Evolutionary conservation across 2,329 filamentous ascomycete genomes (phyloP).

Genomic region (Neopestalotiopsis rosae): DNA sequence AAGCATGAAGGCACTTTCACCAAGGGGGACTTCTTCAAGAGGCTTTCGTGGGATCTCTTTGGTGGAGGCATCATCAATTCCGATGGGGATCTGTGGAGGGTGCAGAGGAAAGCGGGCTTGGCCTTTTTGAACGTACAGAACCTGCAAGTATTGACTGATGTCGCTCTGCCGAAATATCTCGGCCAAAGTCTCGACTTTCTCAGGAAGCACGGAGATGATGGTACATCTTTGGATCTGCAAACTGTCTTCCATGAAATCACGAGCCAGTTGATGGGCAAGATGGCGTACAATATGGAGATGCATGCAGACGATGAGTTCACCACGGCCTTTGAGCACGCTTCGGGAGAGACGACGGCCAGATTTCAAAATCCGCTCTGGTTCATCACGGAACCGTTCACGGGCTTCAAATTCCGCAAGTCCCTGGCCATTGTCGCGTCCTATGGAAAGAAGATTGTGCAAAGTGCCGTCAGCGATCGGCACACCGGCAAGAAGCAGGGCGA

Average conservation of each 20-base stretch:
- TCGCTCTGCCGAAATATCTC: conserved; percentile 61
- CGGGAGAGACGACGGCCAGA: conserved; percentile 62
- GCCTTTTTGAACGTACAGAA: conserved; percentile 64
- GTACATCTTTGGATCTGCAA: conserved; percentile 57
- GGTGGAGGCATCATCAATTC: conserved; percentile 71
- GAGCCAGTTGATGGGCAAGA: conserved; percentile 69
- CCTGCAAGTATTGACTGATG: conserved; percentile 60
- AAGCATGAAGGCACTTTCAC: conserved; percentile 64
- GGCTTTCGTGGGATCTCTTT: conserved; percentile 66
- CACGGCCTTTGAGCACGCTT: conserved; percentile 66
- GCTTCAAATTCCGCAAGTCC: conserved; percentile 52
- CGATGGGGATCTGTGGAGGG: conserved; percentile 67
- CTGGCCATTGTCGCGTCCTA: conserved; percentile 58
- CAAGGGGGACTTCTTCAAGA: conserved; percentile 67
- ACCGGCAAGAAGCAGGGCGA: conserved; percentile 15
- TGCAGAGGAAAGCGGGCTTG: conserved; percentile 66
- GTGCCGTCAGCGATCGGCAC: conserved; percentile 50
- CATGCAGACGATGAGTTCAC: conserved; percentile 66
- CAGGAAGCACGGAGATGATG: conserved; percentile 31
- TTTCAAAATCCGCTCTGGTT: conserved; percentile 71
- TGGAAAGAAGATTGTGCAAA: conserved; percentile 62
- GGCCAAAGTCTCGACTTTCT: conserved; percentile 47
- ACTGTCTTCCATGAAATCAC: conserved; percentile 68
- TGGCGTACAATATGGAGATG: conserved; percentile 75
- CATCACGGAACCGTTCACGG: conserved; percentile 60